Conservation (phyloP, 1,284 basidiomycete genomes). For the Tilletia setariae region DNA sequence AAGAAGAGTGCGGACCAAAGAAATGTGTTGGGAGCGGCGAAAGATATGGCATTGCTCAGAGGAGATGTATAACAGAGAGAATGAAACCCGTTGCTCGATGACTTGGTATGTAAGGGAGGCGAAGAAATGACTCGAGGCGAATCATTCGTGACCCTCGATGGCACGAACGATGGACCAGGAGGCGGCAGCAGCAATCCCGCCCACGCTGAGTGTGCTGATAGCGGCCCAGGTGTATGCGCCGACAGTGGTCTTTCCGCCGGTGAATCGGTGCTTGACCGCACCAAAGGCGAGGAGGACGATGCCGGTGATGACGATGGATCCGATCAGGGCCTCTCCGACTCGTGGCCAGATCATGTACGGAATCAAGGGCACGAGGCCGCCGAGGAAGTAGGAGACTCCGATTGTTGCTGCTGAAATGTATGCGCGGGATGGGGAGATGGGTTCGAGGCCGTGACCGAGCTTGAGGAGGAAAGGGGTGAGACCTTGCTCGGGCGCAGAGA, state of each 20-base stretch:
- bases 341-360: slow-evolving; percentile 45
- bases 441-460: slow-evolving; percentile 40
- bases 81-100: no score
- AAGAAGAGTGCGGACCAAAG: no score
- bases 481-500: slow-evolving; percentile 23
- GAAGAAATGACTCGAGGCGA: background rate
- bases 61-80: no score
- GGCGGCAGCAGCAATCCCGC: slow-evolving; percentile 81
- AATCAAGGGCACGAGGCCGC: slow-evolving; percentile 41
- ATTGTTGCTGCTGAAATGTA: slow-evolving; percentile 42
- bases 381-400: slow-evolving; percentile 42
- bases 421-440: slow-evolving; percentile 40
- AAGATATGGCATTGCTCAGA: no score
- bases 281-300: slow-evolving; percentile 39
- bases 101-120: no score
- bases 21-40: no score
- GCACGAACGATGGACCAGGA: slow-evolving; percentile 79
- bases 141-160: slow-evolving; percentile 60
- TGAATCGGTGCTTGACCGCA: slow-evolving; percentile 41
- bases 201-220: slow-evolving; percentile 80
- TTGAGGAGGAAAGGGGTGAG: slow-evolving; percentile 46
- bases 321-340: slow-evolving; percentile 31
- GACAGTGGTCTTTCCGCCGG: slow-evolving; percentile 35
- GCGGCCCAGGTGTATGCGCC: slow-evolving; percentile 71
- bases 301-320: slow-evolving; percentile 42